phyloP scores from a whole-genome alignment of 2,329 filamentous ascomycete genomes.

The Paramyrothecium roridum region DNA sequence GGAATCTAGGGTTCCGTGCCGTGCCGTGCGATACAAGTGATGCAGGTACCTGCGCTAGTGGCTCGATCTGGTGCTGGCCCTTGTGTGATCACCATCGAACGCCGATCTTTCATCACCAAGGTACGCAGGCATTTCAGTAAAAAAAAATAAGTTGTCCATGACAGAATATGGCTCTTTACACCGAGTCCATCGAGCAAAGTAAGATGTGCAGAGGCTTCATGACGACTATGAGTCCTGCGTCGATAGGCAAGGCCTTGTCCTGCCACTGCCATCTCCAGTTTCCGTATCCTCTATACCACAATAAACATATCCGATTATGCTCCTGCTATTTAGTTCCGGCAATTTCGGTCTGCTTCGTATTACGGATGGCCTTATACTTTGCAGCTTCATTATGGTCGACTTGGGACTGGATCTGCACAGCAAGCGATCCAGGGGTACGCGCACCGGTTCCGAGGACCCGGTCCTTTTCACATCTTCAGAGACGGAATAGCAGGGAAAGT shows the following conservation, averaged over 20 bases:
- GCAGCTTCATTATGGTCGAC: background rate
- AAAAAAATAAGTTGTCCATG: background rate
- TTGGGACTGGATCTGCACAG: conserved; percentile 15
- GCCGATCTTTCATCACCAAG: too few species aligned
- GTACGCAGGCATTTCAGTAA: too few species aligned
- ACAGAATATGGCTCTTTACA: too few species aligned
- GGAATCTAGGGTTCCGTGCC: background rate
- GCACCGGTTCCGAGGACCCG: conserved; percentile 19
- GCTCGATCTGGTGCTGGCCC: background rate
- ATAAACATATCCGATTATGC: too few species aligned
- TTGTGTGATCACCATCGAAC: background rate
- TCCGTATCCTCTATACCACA: too few species aligned
- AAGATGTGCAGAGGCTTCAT: too few species aligned
- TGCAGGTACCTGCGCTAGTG: background rate
- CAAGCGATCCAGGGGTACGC: conserved; percentile 18
- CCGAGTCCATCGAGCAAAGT: too few species aligned
- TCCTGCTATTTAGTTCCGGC: background rate
- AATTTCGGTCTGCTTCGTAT: background rate
- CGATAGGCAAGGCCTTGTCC: too few species aligned
- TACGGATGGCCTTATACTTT: background rate
- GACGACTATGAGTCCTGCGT: too few species aligned
- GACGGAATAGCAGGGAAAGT: background rate
- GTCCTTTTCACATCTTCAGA: conserved; percentile 6
- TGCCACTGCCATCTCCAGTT: too few species aligned
- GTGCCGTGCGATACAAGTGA: too few species aligned